A percentile compares a stretch with the other conserved stretches of the same genome.
These are phyloP conservation scores for Bretschneidera sinensis DNA, from an alignment of 345 rosid genomes.

Conservation along the genomic window DNA sequence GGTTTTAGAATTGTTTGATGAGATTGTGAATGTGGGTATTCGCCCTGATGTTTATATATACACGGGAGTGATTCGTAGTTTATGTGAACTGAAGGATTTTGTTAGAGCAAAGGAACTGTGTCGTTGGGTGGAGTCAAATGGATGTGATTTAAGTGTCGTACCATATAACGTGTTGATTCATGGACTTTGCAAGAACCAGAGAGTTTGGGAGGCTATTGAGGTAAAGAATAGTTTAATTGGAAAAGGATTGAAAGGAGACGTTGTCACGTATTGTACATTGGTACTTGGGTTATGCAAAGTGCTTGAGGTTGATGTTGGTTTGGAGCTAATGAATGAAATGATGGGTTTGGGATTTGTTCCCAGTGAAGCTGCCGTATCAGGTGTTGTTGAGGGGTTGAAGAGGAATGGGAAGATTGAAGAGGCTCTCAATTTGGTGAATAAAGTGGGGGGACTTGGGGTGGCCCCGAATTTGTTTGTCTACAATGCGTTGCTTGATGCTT, in stretches of 20 bases:
- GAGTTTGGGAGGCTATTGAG: conserved; percentile 58
- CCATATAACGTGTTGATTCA: conserved; percentile 72
- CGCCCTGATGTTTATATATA: conserved; percentile 53
- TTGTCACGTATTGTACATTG: conserved; percentile 68
- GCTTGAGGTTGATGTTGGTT: too few relatives aligned
- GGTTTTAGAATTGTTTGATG: conserved; percentile 60
- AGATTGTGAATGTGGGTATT: conserved; percentile 40
- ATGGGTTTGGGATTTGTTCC: conserved; percentile 52
- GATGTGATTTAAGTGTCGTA: conserved; percentile 49
- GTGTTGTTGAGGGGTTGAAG: conserved; percentile 66
- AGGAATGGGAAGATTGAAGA: conserved; percentile 48
- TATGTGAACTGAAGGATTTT: conserved; percentile 71
- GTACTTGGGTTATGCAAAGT: conserved; percentile 61
- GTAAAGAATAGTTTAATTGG: conserved; percentile 47
- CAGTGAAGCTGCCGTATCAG: conserved; percentile 62
- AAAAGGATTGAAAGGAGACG: conserved; percentile 48
- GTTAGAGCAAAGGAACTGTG: conserved; percentile 57
- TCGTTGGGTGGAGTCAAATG: conserved; percentile 44
- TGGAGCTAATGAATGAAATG: conserved; percentile 82
- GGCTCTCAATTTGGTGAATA: conserved; percentile 55
- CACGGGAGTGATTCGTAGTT: conserved; percentile 61
- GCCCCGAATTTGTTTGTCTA: conserved; percentile 64
- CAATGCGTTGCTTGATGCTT: conserved; percentile 67
- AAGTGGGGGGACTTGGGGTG: conserved; percentile 38
- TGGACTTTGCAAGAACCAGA: conserved; percentile 71